Evolutionary conservation across 805 yeast genomes (phyloP).

Genomic region (Sungouiozyma ichnusensis): DNA sequence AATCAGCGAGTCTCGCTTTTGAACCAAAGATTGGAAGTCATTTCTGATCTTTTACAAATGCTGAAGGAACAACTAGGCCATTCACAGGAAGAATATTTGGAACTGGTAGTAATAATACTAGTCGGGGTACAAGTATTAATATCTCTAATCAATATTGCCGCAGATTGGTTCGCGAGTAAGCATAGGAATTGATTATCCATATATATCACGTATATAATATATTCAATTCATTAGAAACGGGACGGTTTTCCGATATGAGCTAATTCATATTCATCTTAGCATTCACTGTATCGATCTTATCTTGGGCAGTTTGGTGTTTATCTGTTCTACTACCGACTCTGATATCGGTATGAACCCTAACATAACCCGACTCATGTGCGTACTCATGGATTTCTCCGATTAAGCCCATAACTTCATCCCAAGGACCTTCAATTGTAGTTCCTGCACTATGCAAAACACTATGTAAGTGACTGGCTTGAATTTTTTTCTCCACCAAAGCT

Average conservation of each 20-base stretch:
- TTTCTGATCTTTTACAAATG: conserved; percentile 88
- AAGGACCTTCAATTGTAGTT: conserved; percentile 84
- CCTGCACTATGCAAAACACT: conserved; percentile 85
- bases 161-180: conserved; percentile 38
- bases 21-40: conserved; percentile 88
- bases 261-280: conserved; percentile 32
- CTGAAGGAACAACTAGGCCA: conserved; percentile 94
- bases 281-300: conserved; percentile 58
- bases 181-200: background rate
- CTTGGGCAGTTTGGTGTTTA: conserved; percentile 60
- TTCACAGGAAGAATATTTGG: conserved; percentile 85
- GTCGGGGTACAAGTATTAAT: conserved; percentile 90
- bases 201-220: background rate
- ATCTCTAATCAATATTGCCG: conserved; percentile 69
- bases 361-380: conserved; percentile 61
- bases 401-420: conserved; percentile 74
- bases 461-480: conserved; percentile 50
- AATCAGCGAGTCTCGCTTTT: conserved; percentile 84
- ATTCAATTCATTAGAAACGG: conserved; percentile 5
- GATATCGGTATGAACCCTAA: conserved; percentile 76
- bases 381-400: conserved; percentile 70
- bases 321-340: conserved; percentile 81
- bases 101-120: conserved; percentile 78
- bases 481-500: conserved; percentile 54
- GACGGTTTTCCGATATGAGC: background rate